Conservation (phyloP, 2,329 filamentous ascomycete species). For the Colletotrichum kahawae region DNA sequence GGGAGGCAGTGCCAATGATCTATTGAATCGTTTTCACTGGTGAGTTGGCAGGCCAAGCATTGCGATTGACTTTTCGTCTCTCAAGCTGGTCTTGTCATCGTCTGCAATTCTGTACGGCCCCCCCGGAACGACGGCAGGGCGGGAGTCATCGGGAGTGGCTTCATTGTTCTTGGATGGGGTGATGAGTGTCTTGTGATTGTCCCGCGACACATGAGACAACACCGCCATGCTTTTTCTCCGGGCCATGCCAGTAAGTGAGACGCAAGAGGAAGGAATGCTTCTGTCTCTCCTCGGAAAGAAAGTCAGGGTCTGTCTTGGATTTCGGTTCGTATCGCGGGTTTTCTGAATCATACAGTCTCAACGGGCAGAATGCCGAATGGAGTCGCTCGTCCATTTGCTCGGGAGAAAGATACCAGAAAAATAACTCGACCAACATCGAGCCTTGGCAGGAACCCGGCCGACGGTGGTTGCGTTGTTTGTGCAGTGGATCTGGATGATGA, state of each 20-base stretch:
- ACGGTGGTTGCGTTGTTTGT: neutral
- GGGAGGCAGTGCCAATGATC: neutral
- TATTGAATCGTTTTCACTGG: neutral
- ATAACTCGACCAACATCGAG: neutral
- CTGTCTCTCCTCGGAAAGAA: neutral
- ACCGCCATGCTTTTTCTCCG: neutral
- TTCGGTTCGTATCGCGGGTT: neutral
- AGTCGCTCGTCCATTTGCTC: neutral
- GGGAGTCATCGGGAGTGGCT: neutral
- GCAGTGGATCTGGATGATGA: neutral
- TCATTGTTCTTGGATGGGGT: neutral
- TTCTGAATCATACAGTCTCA: neutral
- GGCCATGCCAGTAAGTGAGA: neutral
- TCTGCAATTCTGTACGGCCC: neutral
- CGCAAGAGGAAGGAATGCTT: neutral
- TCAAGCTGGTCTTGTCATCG: neutral
- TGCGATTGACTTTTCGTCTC: slow-evolving; percentile 5
- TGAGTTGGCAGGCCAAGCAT: neutral
- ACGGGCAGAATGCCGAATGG: neutral
- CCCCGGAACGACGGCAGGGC: neutral
- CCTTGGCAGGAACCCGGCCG: slow-evolving; percentile 8
- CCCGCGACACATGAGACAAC: neutral
- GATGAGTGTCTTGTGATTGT: neutral
- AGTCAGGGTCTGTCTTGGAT: neutral
- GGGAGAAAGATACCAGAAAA: neutral